Conservation (phyloP, 2,329 filamentous ascomycete species). For the Fusarium oligoseptatum region DNA sequence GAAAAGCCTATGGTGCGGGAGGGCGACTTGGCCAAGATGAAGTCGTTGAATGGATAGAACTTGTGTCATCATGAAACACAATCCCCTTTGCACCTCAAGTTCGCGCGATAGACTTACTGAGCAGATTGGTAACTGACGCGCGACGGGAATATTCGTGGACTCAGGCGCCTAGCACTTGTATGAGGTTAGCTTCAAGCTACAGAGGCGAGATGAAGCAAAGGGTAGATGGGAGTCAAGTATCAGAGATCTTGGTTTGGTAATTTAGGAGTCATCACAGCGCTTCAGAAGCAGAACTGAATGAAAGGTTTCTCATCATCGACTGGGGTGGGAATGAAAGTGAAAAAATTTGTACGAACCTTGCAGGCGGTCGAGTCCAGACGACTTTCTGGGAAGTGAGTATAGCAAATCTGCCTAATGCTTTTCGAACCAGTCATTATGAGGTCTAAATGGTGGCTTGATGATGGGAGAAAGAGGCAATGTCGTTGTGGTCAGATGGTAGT, state of each 20-base stretch:
- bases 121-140: neutral
- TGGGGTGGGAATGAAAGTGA: neutral
- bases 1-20: constrained; percentile 74
- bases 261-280: constrained; percentile 72
- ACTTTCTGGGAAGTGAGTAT: neutral
- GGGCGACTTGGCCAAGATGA: constrained; percentile 77
- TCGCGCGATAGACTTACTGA: constrained; percentile 30
- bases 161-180: constrained; percentile 4
- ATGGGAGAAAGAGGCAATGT: neutral
- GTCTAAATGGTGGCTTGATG: neutral
- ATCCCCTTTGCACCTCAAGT: constrained; percentile 4
- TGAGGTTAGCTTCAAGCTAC: constrained; percentile 24
- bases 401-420: constrained; percentile 14
- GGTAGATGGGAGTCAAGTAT: constrained; percentile 48
- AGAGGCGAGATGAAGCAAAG: neutral
- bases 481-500: constrained; percentile 76
- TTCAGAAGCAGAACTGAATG: constrained; percentile 85
- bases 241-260: constrained; percentile 76
- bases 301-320: constrained; percentile 74
- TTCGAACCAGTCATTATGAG: constrained; percentile 5
- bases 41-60: constrained; percentile 83
- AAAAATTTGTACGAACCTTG: constrained; percentile 27
- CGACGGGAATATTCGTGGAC: too few relatives aligned
- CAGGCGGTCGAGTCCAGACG: neutral
- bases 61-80: constrained; percentile 58